These are phyloP conservation scores for Corylus americana DNA, from an alignment of 306 rosid genomes.

Conservation along the genomic window DNA sequence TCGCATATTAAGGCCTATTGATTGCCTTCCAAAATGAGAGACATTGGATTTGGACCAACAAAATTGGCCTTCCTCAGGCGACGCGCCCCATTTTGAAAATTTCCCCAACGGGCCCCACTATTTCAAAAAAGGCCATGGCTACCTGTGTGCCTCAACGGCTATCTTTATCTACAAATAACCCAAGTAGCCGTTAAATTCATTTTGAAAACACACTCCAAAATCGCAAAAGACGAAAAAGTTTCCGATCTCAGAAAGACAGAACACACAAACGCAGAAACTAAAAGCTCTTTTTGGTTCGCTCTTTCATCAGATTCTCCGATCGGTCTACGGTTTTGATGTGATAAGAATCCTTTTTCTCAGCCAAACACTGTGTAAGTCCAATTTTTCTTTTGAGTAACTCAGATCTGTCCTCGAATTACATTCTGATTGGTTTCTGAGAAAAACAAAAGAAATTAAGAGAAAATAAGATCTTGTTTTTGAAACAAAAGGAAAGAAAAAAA, in stretches of 20 bases:
- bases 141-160: constrained; percentile 33
- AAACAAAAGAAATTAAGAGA: neutral
- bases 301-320: constrained; percentile 40
- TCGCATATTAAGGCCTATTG: too few species aligned
- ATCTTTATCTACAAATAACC: constrained; percentile 18
- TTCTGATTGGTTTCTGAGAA: neutral
- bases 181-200: constrained; percentile 38
- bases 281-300: constrained; percentile 20
- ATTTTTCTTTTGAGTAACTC: neutral
- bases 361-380: neutral
- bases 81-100: constrained; percentile 29
- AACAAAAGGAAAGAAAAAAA: neutral
- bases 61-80: too few species aligned
- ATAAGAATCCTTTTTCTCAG: neutral
- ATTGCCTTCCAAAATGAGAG: too few species aligned
- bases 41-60: too few species aligned
- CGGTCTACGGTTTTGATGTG: neutral
- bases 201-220: constrained; percentile 20
- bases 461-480: neutral
- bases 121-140: constrained; percentile 7
- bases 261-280: neutral
- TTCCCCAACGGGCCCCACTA: constrained; percentile 13
- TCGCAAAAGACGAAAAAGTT: neutral
- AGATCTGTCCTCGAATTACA: neutral
- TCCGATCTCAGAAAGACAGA: neutral